Conservation (phyloP, 345 rosid species). For the Zanthoxylum bungeanum region DNA sequence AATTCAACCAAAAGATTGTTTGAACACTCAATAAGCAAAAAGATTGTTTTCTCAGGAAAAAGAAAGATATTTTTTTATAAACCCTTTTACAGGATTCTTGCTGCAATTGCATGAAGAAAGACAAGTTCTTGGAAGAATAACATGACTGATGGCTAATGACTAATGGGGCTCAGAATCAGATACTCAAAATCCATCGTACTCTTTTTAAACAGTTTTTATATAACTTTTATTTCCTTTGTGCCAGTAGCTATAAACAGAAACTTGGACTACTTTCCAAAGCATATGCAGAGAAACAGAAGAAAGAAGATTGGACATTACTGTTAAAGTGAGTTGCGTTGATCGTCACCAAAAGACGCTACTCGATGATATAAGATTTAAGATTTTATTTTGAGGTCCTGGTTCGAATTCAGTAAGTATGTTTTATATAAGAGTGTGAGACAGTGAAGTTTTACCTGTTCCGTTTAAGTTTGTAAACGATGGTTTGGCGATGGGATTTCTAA, state of each 20-base stretch:
- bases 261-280: slow-evolving; percentile 25
- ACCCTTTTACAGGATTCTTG: not conserved
- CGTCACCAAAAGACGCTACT: no score
- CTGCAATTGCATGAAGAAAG: slow-evolving; percentile 6
- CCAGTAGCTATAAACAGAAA: slow-evolving; percentile 26
- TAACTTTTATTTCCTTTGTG: not conserved
- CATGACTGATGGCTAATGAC: not conserved
- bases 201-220: not conserved
- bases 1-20: slow-evolving; percentile 16
- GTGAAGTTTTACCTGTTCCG: no score
- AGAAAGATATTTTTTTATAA: no score
- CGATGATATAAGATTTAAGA: no score
- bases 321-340: no score
- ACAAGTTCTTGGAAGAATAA: slow-evolving; percentile 13
- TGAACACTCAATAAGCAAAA: slow-evolving; percentile 35
- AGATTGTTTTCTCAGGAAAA: not conserved
- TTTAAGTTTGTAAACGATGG: no score
- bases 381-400: no score
- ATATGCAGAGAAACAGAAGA: slow-evolving; percentile 29
- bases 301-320: no score
- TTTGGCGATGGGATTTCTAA: no score
- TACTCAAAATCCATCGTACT: not conserved
- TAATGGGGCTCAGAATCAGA: no score
- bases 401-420: no score
- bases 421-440: no score